Conservation (phyloP, 2,329 filamentous ascomycete species). For the Epichloe gansuensis region DNA sequence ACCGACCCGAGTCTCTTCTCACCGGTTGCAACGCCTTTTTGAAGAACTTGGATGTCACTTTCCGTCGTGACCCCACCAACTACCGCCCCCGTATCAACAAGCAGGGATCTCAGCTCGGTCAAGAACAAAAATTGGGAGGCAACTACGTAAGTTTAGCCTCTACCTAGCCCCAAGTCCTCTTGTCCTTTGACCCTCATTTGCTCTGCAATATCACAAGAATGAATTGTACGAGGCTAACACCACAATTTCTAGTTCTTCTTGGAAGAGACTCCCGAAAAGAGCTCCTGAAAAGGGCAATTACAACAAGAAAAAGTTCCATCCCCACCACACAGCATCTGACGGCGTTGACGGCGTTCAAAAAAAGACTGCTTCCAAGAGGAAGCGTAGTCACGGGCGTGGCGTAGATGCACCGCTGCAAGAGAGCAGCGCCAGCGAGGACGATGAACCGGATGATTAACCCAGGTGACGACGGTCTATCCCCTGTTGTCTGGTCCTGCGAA, state of each 20-base stretch:
- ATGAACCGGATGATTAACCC: conserved; percentile 51
- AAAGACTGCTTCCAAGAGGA: conserved; percentile 20
- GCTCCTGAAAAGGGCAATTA: conserved; percentile 44
- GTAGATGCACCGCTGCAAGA: conserved; percentile 26
- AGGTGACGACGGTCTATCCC: conserved; percentile 50
- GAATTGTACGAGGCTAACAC: conserved; percentile 9
- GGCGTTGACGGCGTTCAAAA: conserved; percentile 31
- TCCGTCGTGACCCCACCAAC: conserved; percentile 93
- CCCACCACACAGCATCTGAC: conserved; percentile 18
- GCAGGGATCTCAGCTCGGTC: conserved; percentile 84
- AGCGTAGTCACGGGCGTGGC: conserved; percentile 17
- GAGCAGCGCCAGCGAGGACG: conserved; percentile 46
- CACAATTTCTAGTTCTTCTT: conserved; percentile 64
- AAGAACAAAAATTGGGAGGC: conserved; percentile 87
- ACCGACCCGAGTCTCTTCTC: conserved; percentile 79
- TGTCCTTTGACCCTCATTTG: neutral
- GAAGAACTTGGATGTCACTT: conserved; percentile 93
- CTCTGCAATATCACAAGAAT: neutral
- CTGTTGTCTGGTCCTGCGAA: conserved; percentile 50
- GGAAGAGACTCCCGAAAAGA: conserved; percentile 54
- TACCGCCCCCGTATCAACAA: conserved; percentile 99
- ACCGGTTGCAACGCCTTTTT: conserved; percentile 95
- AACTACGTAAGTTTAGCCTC: conserved; percentile 62
- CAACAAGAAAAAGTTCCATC: conserved; percentile 20
- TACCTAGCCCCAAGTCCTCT: neutral